phyloP scores from a whole-genome alignment of 345 rosid genomes.

The Euphorbia tirucalli region DNA sequence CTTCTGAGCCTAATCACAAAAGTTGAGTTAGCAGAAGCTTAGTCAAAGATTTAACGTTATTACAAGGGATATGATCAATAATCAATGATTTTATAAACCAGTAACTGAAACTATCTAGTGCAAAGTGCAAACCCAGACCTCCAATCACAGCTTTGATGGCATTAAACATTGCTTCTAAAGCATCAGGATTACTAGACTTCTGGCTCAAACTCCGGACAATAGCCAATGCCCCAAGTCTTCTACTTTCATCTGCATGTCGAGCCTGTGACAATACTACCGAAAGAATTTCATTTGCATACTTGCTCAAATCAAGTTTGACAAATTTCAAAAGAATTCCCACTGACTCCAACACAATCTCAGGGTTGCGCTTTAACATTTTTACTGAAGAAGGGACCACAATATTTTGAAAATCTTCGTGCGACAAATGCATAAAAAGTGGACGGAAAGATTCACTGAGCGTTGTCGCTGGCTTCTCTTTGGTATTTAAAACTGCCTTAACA shows the following conservation, averaged over 20 bases:
- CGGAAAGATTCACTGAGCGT: conserved; percentile 60
- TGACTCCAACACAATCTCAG: conserved; percentile 85
- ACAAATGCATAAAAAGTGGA: conserved; percentile 56
- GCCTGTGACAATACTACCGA: conserved; percentile 73
- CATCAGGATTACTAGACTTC: conserved; percentile 95
- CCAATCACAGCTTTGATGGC: conserved; percentile 74
- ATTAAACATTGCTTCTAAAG: conserved; percentile 74
- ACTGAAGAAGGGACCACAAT: conserved; percentile 73
- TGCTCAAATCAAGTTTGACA: conserved; percentile 82
- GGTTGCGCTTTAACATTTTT: conserved; percentile 97
- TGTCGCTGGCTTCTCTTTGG: conserved; percentile 65
- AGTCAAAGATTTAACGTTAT: conserved; percentile 1
- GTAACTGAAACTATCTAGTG: background rate
- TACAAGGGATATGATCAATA: background rate
- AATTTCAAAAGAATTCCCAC: conserved; percentile 62
- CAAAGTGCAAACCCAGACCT: conserved; percentile 49
- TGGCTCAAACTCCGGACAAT: conserved; percentile 61
- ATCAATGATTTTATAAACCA: background rate
- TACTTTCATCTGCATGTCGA: conserved; percentile 81
- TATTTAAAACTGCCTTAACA: conserved; percentile 75
- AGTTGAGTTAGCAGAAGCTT: conserved; percentile 17
- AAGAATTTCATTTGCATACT: conserved; percentile 76
- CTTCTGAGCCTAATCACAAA: conserved; percentile 77
- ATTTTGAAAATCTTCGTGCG: conserved; percentile 77
- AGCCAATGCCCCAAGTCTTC: conserved; percentile 69